Base-by-base conservation (phyloP, 2,329 filamentous ascomycete genomes). In the Akanthomyces dipterigenus region DNA sequence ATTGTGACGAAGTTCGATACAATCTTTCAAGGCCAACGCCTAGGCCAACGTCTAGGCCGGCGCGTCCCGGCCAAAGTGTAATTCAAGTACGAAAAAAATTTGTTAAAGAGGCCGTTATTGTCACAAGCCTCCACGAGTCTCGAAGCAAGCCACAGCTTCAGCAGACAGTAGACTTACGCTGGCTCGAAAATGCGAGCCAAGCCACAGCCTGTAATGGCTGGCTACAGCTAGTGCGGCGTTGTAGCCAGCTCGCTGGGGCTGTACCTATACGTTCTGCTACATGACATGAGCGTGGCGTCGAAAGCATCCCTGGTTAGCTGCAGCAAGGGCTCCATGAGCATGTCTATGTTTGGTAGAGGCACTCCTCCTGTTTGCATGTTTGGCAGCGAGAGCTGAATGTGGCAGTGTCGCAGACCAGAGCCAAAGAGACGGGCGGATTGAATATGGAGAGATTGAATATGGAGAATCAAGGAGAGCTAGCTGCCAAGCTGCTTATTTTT, bases 241-340 rank as follows among this genome's bases (percentile, higher is more conserved):
- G 14, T 34, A 11, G 31, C 11, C 8, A 9, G 31, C 31, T 42
- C 22, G 55, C 31, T 28, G 22, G 55, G 2, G 16, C 40, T 45
- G 55, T 59, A 59, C 55, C 46, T 59, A 20, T 59, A 59, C 46
- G 31, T 59, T 43, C 46, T n/a, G 46, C 24, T 59, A 59, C 36
- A 50, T 43, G 16, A 5, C 36, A 34, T 31, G 46, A 34, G 18
- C 36, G 24, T 51, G 55, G 55, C 55, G 55, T 59, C 55, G 46
- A 59, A 59, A 59, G n/a, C 36, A 59, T 51, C 55, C 46, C n/a
- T 12, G 55, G 16, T 18, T 22, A 59, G 55, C 55, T 34, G 55
- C 36, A 42, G 11, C 24, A 6, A 7, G 2, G 26, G 46, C 5
- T 38, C 9, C 55, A 50, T 36, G 40, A 45, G 42, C 55, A 28